phyloP scores from a whole-genome alignment of 2,329 filamentous ascomycete genomes.

The Fusarium agapanthi region DNA sequence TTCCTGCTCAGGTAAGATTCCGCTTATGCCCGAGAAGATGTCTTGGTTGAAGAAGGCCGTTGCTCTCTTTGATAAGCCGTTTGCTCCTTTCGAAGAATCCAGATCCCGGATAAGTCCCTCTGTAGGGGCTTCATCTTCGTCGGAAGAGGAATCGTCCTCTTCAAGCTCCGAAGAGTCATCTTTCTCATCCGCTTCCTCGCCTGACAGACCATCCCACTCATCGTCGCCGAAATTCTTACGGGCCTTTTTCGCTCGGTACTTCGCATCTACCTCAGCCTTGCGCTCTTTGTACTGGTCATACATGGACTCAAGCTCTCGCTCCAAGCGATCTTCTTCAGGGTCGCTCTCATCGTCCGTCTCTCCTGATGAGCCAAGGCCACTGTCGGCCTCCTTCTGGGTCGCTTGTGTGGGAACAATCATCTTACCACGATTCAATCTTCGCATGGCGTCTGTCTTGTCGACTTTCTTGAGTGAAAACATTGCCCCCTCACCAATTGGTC shows the following conservation, averaged over 20 bases:
- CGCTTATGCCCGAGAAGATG: conserved; percentile 86
- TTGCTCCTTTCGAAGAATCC: conserved; percentile 40
- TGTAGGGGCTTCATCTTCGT: conserved; percentile 37
- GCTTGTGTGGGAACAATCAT: conserved; percentile 75
- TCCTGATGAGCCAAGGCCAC: conserved; percentile 62
- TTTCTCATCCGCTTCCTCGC: conserved; percentile 64
- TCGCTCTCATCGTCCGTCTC: conserved; percentile 73
- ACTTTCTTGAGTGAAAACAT: conserved; percentile 88
- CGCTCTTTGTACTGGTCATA: conserved; percentile 87
- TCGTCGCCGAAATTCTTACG: conserved; percentile 83
- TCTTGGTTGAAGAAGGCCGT: conserved; percentile 93
- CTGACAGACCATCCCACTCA: conserved; percentile 91
- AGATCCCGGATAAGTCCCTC: conserved; percentile 50
- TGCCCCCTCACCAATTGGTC: conserved; percentile 78
- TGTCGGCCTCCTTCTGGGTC: conserved; percentile 68
- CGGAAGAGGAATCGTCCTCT: conserved; percentile 50
- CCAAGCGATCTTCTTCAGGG: conserved; percentile 82
- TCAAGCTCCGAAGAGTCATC: conserved; percentile 64
- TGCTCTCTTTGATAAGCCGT: conserved; percentile 62
- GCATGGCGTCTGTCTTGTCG: conserved; percentile 76
- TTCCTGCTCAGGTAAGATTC: conserved; percentile 62
- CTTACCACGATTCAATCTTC: conserved; percentile 71
- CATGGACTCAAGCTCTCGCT: conserved; percentile 85
- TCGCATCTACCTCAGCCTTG: conserved; percentile 82
- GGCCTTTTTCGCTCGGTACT: conserved; percentile 89